Evolutionary conservation across 371 early-diverging fungal species (phyloP).

Genomic region (Coemansia sp.): DNA sequence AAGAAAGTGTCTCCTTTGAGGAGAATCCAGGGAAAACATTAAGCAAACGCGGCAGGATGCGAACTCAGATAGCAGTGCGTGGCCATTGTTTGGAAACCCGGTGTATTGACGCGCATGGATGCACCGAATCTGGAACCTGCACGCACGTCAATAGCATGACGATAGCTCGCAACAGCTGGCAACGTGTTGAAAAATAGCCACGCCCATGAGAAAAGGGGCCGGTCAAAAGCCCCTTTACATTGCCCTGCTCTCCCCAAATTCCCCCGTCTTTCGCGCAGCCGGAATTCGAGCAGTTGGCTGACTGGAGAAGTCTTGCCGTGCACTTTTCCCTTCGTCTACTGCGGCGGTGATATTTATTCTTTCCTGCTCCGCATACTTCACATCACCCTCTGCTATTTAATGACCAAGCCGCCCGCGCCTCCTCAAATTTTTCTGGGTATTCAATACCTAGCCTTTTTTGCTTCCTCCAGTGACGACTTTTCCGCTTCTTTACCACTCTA

Average conservation of each 20-base stretch:
- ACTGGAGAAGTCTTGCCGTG: constrained; percentile 1
- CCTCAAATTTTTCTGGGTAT: neutral
- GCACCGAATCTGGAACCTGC: too few relatives aligned
- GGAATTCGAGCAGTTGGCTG: neutral
- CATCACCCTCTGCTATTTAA: constrained; percentile 4
- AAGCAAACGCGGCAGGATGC: too few relatives aligned
- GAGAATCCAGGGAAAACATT: neutral
- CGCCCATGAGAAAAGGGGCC: neutral
- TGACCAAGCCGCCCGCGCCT: neutral
- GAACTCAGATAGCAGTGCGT: too few relatives aligned
- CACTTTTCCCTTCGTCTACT: constrained; percentile 3
- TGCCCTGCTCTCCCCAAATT: constrained; percentile 4
- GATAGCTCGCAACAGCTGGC: neutral
- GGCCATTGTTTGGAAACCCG: neutral
- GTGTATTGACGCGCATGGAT: too few relatives aligned
- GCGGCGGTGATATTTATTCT: constrained; percentile 3
- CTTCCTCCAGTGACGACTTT: neutral
- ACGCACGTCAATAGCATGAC: too few relatives aligned
- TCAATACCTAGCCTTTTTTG: neutral
- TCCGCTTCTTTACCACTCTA: neutral
- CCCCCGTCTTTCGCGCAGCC: constrained; percentile 7
- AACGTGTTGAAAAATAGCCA: constrained; percentile 3
- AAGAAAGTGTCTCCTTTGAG: neutral
- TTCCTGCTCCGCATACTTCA: neutral
- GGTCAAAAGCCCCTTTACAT: constrained; percentile 1